Conservation (phyloP, 2,329 filamentous ascomycete genomes). For the Xylariaceae sp. region DNA sequence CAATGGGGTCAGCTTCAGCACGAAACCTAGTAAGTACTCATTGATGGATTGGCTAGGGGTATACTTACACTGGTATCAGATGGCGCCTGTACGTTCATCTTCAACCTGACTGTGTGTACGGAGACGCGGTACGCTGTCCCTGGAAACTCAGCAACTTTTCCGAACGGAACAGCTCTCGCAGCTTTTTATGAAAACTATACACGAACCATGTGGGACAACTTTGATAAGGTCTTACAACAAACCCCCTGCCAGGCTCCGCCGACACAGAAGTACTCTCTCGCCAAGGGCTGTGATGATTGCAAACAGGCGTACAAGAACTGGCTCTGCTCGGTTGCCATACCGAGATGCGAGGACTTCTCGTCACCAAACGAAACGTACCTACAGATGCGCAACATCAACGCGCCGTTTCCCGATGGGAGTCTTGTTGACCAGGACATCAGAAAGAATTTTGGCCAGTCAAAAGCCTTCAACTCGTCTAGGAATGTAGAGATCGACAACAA, state of each 20-base stretch:
- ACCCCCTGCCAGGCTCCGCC: conserved; percentile 81
- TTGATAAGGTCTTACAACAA: conserved; percentile 82
- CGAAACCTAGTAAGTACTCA: conserved; percentile 69
- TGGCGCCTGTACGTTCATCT: conserved; percentile 76
- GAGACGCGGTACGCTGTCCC: conserved; percentile 92
- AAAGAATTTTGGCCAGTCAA: conserved; percentile 37
- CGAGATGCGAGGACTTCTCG: conserved; percentile 86
- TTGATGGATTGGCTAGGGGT: neutral
- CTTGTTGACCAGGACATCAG: conserved; percentile 49
- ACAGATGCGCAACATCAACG: conserved; percentile 73
- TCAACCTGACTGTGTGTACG: conserved; percentile 86
- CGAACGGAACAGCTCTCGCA: conserved; percentile 67
- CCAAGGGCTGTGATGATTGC: conserved; percentile 78
- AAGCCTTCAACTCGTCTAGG: conserved; percentile 64
- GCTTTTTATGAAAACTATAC: conserved; percentile 82
- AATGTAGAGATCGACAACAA: conserved; percentile 74
- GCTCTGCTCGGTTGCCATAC: conserved; percentile 93
- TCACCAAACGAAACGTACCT: conserved; percentile 57
- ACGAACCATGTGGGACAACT: conserved; percentile 72
- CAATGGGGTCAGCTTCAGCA: conserved; percentile 73
- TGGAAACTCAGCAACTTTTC: conserved; percentile 70
- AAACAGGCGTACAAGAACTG: conserved; percentile 84
- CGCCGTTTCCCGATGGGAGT: conserved; percentile 74
- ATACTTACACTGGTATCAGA: conserved; percentile 20
- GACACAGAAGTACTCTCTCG: conserved; percentile 81